These are phyloP conservation scores for Plasmodium inui DNA, from an alignment of 169 alveolate species.

Conservation along the genomic window DNA sequence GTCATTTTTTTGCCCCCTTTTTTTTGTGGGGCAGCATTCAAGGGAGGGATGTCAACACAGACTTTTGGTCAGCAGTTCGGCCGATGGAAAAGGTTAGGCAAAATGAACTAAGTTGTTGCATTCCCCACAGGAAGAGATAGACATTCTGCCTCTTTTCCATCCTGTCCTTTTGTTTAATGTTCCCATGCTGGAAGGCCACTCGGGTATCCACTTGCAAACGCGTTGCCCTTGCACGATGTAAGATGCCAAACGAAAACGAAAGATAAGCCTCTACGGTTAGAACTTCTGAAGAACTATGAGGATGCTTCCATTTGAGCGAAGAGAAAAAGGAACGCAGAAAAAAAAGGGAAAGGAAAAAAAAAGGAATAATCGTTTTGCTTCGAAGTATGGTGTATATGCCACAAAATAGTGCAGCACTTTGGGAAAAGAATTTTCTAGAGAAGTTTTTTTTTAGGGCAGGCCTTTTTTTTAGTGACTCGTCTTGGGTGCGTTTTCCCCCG, in stretches of 20 bases:
- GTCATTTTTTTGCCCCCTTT: background rate
- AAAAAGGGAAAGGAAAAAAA: background rate
- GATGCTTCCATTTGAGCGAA: background rate
- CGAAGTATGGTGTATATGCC: background rate
- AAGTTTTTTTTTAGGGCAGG: background rate
- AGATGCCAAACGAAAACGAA: background rate
- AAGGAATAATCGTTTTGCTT: background rate
- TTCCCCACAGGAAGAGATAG: background rate
- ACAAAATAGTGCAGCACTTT: background rate
- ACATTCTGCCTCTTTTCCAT: background rate
- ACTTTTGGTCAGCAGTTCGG: background rate
- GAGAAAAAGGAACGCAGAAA: background rate
- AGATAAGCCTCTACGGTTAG: background rate
- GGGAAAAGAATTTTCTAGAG: background rate
- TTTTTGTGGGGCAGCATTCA: too few relatives aligned
- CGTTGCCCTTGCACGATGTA: too few relatives aligned
- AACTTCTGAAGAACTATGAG: background rate
- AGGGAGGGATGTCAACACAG: too few relatives aligned
- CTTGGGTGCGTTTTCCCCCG: background rate
- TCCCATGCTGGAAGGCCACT: background rate
- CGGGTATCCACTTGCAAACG: background rate
- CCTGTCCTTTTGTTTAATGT: background rate
- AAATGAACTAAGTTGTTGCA: background rate
- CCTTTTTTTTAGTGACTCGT: background rate
- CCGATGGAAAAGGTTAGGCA: background rate